phyloP scores from a whole-genome alignment of 2,329 filamentous ascomycete genomes.

The Clarireedia homoeocarpa region DNA sequence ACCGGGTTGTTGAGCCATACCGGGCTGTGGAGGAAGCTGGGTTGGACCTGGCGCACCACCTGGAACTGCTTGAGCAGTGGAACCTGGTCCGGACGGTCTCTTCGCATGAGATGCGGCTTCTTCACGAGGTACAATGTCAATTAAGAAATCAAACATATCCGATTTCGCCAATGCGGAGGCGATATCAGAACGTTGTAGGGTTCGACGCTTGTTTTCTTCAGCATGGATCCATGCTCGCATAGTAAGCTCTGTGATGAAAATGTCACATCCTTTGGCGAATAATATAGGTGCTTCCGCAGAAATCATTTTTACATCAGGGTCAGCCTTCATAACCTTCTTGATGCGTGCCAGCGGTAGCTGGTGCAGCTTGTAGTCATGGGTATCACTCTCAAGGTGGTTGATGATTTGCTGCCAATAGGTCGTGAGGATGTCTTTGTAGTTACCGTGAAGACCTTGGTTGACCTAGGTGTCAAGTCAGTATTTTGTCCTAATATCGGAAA shows the following conservation, averaged over 20 bases:
- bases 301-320: constrained; percentile 99
- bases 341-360: constrained; percentile 95
- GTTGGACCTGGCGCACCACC: constrained; percentile 39
- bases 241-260: constrained; percentile 97
- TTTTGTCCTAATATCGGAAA: constrained; percentile 4
- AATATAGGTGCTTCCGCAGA: constrained; percentile 95
- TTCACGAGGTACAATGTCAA: constrained; percentile 95
- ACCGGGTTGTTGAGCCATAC: constrained; percentile 35
- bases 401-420: constrained; percentile 99
- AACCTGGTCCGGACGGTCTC: constrained; percentile 46
- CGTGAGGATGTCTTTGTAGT: constrained; percentile 93
- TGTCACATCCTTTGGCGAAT: constrained; percentile 97
- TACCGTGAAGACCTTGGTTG: constrained; percentile 86
- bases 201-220: constrained; percentile 96
- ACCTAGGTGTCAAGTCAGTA: constrained; percentile 48
- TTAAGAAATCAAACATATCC: constrained; percentile 99
- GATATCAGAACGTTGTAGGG: constrained; percentile 91
- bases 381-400: constrained; percentile 87
- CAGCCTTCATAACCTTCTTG: constrained; percentile 99
- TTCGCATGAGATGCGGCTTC: constrained; percentile 84
- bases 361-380: constrained; percentile 97
- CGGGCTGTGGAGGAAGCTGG: constrained; percentile 45
- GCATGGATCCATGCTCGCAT: constrained; percentile 99
- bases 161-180: constrained; percentile 92
- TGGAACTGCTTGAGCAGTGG: constrained; percentile 37